These are phyloP conservation scores for Cyclotella sp. DNA, from an alignment of 108 stramenopile species.

Conservation along the genomic window DNA sequence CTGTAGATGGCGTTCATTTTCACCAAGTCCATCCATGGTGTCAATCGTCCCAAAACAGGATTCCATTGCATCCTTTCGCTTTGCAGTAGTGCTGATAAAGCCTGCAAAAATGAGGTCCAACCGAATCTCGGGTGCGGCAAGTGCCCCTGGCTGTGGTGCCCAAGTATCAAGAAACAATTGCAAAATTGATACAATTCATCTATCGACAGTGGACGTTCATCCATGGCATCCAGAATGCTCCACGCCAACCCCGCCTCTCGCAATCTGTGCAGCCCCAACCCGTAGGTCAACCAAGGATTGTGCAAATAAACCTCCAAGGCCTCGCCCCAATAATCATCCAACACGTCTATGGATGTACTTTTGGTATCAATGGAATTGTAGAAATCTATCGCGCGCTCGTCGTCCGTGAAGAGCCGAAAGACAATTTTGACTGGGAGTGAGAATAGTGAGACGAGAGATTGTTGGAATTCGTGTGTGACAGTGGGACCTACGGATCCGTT, in stretches of 20 bases:
- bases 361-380: constrained; percentile 61
- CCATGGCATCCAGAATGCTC: constrained; percentile 45
- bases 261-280: constrained; percentile 49
- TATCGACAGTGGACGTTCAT: constrained; percentile 34
- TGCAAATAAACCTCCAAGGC: constrained; percentile 51
- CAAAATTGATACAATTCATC: constrained; percentile 24
- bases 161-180: constrained; percentile 4
- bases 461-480: constrained; percentile 44
- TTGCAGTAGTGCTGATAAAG: too few relatives aligned
- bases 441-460: constrained; percentile 42
- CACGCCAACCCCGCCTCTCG: constrained; percentile 48
- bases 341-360: constrained; percentile 61
- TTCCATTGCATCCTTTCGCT: too few relatives aligned
- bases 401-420: constrained; percentile 83
- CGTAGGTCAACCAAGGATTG: constrained; percentile 66
- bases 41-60: too few relatives aligned
- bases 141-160: too few relatives aligned
- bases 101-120: too few relatives aligned
- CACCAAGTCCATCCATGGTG: too few relatives aligned
- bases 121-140: too few relatives aligned
- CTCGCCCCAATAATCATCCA: constrained; percentile 76
- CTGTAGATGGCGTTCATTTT: too few relatives aligned
- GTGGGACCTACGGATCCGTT: constrained; percentile 7
- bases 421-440: constrained; percentile 70
- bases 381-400: constrained; percentile 56